phyloP scores from a whole-genome alignment of 495 filamentous ascomycete species.

The Chaetomium cochliodes region DNA sequence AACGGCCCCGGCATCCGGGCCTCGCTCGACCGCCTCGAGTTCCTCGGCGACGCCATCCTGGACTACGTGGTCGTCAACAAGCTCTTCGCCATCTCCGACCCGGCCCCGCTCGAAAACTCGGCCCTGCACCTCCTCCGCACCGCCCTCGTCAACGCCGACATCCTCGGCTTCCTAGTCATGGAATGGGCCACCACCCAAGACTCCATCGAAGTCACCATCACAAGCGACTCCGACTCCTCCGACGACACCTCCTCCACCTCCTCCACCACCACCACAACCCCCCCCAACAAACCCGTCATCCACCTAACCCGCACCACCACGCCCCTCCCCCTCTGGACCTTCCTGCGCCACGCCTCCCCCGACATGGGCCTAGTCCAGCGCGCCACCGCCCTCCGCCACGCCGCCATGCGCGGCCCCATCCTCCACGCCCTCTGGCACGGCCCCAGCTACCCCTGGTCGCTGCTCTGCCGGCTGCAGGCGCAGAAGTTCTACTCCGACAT shows the following conservation, averaged over 20 bases:
- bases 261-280: conserved; percentile 9
- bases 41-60: conserved; percentile 82
- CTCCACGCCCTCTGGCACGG: conserved; percentile 41
- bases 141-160: conserved; percentile 76
- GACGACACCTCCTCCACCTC: conserved; percentile 7
- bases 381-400: conserved; percentile 50
- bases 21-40: conserved; percentile 87
- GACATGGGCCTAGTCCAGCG: conserved; percentile 46
- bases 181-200: conserved; percentile 44
- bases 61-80: conserved; percentile 68
- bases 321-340: conserved; percentile 60
- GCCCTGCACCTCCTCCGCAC: conserved; percentile 74
- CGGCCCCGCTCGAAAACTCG: conserved; percentile 53
- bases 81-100: conserved; percentile 33
- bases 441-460: conserved; percentile 68
- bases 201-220: conserved; percentile 27
- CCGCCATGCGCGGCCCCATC: conserved; percentile 51
- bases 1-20: conserved; percentile 42
- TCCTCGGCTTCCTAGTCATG: conserved; percentile 85
- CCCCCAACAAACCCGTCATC: conserved; percentile 11
- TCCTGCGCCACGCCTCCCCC: conserved; percentile 59
- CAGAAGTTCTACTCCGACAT: conserved; percentile 87
- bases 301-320: conserved; percentile 7
- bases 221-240: background rate
- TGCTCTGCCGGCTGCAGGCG: conserved; percentile 61